Percentiles rank a stretch among this genome's conserved stretches.
Conservation (phyloP, 495 filamentous ascomycete genomes). For the Penicillium tannophilum region DNA sequence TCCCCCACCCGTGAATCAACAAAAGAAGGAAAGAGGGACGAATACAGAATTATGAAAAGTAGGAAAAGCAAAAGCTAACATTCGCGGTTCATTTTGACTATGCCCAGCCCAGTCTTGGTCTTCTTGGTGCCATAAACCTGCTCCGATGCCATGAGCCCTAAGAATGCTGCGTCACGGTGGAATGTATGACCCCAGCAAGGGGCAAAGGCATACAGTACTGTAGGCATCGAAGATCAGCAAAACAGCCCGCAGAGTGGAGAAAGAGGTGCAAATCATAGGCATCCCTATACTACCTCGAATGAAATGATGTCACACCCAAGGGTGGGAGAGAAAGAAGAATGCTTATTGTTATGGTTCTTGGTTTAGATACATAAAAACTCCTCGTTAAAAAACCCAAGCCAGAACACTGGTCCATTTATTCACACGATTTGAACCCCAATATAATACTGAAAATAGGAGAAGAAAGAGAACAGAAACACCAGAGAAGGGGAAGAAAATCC, state of each 20-base stretch:
- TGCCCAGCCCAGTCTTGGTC: background rate
- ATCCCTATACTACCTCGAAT: constrained; percentile 6
- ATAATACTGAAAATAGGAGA: constrained; percentile 12
- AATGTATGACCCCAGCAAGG: constrained; percentile 29
- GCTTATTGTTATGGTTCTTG: constrained; percentile 25
- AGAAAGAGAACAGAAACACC: constrained; percentile 5
- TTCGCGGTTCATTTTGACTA: background rate
- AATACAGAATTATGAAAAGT: background rate
- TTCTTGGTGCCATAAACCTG: constrained; percentile 3
- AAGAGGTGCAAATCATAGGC: background rate
- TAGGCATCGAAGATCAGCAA: constrained; percentile 1
- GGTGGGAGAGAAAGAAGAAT: constrained; percentile 20
- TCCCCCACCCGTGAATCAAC: constrained; percentile 13
- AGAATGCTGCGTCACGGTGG: constrained; percentile 32
- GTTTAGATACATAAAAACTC: constrained; percentile 31
- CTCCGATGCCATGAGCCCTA: constrained; percentile 15
- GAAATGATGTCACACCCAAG: constrained; percentile 26
- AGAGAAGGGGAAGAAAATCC: constrained; percentile 1
- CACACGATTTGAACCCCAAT: constrained; percentile 17
- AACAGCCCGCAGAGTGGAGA: constrained; percentile 1
- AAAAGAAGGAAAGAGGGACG: background rate
- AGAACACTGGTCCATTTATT: constrained; percentile 23
- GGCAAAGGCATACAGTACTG: background rate
- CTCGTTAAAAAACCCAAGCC: constrained; percentile 27
- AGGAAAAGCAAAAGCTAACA: background rate